Base-by-base conservation (phyloP, 169 alveolate genomes). In the Toxoplasma gondii region DNA sequence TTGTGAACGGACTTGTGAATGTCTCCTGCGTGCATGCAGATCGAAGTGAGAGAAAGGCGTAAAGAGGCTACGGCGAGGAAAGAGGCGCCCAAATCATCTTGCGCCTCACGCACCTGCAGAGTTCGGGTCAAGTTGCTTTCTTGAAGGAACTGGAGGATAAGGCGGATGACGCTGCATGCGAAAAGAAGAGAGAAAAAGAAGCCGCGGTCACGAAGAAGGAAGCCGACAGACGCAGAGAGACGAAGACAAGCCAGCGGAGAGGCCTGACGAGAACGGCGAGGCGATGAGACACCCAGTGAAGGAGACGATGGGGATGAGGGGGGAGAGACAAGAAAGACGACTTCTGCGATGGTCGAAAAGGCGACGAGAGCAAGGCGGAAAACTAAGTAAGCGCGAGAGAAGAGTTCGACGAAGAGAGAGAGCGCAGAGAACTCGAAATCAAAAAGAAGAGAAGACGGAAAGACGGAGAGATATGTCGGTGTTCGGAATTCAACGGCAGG, bases 111-210 rank as follows among this genome's bases (percentile, higher is more conserved):
- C 29, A 88, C 91, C 80, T 88, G 94, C 12, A 91, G 53, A 27
- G 93, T 92, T 88, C 96, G 91, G 58, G 90, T 90, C 67, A 95
- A 92, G 69, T 93, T 88, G 93, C 94, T 95, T 88, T 95, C 97
- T 81, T 93, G 84, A 83, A 93, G 94, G 64, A 95, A 95, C 93
- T 93, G 95, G 41, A 93, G 92, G 39, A 93, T 78, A 31, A 93
- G 93, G 22, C 93, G 93, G 36, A 93, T 93, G 87, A 93, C 94
- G 58, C 95, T 93, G 84, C 88, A 70, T 16, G 31, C 82, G 53
- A 49, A 83, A 34, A 64, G 38, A 19, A 27, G 27, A 49, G 74
- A 41, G 82, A 53, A 0, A 53, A 34, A 87, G 45, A 53, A 10
- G 53, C 29, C n/a, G 70, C 19, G 27, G 41, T 1, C n/a, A 24